These are phyloP conservation scores for Ceratocystiopsis minuta DNA, from an alignment of 2,329 filamentous ascomycete genomes.

Conservation along the genomic window DNA sequence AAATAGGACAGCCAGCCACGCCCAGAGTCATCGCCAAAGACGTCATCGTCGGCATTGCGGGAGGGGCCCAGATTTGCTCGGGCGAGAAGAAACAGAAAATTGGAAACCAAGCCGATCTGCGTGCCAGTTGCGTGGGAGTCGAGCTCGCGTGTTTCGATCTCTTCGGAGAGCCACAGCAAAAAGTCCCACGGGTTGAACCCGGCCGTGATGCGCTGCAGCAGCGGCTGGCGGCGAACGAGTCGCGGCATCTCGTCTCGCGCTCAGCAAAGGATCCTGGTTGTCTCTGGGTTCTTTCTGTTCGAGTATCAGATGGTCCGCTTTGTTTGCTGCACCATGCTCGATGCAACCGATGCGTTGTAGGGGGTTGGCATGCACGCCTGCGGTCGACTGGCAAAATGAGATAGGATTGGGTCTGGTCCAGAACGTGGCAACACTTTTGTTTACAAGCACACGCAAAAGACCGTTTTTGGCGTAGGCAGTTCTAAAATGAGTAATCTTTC, in stretches of 20 bases:
- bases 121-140: constrained; percentile 64
- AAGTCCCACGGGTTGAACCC: constrained; percentile 79
- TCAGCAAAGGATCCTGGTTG: too few relatives aligned
- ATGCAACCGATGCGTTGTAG: too few relatives aligned
- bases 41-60: constrained; percentile 41
- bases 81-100: constrained; percentile 65
- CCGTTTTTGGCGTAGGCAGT: too few relatives aligned
- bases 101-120: constrained; percentile 57
- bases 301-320: too few relatives aligned
- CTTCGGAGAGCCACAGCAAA: constrained; percentile 77
- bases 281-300: too few relatives aligned
- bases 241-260: constrained; percentile 27
- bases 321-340: too few relatives aligned
- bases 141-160: constrained; percentile 82
- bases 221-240: constrained; percentile 68
- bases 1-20: constrained; percentile 9
- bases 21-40: constrained; percentile 49
- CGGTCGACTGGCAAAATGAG: background rate
- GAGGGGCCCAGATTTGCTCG: constrained; percentile 51
- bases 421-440: too few relatives aligned
- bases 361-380: too few relatives aligned
- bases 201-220: constrained; percentile 62
- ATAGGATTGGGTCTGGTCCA: background rate
- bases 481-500: too few relatives aligned
- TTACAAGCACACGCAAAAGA: too few relatives aligned